Evolutionary conservation across 2,329 filamentous ascomycete genomes (phyloP).

Genomic region (Davidsoniella eucalypti): DNA sequence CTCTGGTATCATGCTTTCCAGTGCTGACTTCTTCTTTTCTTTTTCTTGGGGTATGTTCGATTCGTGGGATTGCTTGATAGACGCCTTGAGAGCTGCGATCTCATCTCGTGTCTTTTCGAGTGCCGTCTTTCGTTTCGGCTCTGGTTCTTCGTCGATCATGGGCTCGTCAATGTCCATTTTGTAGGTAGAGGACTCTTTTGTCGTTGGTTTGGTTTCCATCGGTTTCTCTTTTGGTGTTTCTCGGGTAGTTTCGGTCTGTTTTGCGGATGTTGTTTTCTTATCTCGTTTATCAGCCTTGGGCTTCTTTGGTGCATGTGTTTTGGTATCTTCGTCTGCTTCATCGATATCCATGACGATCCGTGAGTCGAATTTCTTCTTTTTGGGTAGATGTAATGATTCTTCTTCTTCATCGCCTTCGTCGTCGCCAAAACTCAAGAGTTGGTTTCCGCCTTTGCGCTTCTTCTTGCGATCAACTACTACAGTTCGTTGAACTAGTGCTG

Average conservation of each 20-base stretch:
- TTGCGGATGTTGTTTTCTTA: background rate
- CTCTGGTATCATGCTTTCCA: conserved; percentile 60
- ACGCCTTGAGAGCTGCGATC: conserved; percentile 64
- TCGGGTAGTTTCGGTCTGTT: background rate
- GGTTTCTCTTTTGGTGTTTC: background rate
- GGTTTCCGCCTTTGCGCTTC: conserved; percentile 61
- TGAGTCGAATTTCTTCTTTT: conserved; percentile 66
- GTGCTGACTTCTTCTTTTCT: conserved; percentile 46
- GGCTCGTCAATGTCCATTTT: conserved; percentile 5
- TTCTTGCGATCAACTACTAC: conserved; percentile 35
- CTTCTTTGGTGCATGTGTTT: conserved; percentile 11
- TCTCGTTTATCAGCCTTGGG: background rate
- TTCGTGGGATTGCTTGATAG: conserved; percentile 48
- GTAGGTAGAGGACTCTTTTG: too few species aligned
- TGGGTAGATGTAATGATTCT: conserved; percentile 37
- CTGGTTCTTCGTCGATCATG: conserved; percentile 10
- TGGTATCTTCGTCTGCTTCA: conserved; percentile 14
- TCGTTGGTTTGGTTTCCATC: background rate
- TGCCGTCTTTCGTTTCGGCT: conserved; percentile 21
- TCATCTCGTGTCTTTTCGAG: conserved; percentile 62
- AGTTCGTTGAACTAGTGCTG: conserved; percentile 23
- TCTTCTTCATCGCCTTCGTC: conserved; percentile 44
- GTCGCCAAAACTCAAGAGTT: conserved; percentile 62
- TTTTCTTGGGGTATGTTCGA: conserved; percentile 27
- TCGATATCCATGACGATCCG: conserved; percentile 49